Percentiles rank a stretch among this genome's conserved stretches.
Conservation (phyloP, 768 basidiomycete species). For the Panaeolus papilionaceus region DNA sequence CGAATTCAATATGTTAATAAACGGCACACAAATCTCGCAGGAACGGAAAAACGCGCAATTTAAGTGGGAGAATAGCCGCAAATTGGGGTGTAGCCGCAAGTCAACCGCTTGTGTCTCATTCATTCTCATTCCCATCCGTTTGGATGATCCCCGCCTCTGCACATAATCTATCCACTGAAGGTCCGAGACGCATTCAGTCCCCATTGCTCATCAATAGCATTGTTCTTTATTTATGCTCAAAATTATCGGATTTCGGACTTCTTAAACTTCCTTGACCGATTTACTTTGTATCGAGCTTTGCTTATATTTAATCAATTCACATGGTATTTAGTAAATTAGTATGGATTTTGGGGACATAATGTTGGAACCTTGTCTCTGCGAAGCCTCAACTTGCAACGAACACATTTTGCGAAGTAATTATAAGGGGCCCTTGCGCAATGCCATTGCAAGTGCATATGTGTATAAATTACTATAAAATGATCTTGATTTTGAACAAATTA, state of each 20-base stretch:
- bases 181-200: neutral
- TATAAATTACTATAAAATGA: no score
- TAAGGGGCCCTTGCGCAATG: no score
- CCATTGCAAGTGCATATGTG: no score
- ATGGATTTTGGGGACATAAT: no score
- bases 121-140: neutral
- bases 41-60: neutral
- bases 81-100: neutral
- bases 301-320: no score
- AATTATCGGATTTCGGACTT: neutral
- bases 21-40: neutral
- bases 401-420: no score
- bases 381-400: no score
- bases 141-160: neutral
- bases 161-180: neutral
- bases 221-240: neutral
- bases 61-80: neutral
- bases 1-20: neutral
- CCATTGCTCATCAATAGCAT: neutral
- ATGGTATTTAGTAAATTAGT: no score
- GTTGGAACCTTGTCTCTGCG: no score
- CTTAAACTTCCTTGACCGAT: no score
- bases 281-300: no score
- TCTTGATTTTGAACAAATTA: no score
- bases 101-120: neutral